phyloP scores from a whole-genome alignment of 495 filamentous ascomycete genomes.

The Hypoxylon perforatum region DNA sequence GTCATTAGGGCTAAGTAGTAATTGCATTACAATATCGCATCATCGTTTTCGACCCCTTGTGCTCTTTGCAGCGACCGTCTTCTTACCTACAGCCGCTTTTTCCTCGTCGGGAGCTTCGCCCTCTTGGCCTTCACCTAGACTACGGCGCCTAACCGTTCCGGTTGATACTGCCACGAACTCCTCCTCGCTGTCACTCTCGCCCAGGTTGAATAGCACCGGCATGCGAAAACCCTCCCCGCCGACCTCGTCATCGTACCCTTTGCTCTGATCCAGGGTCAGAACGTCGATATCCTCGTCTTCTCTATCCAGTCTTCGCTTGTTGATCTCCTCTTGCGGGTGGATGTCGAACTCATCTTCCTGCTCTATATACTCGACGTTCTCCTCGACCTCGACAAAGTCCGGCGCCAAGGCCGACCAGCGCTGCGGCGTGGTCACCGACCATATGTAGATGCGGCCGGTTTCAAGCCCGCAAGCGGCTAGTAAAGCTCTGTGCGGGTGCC shows the following conservation, averaged over 20 bases:
- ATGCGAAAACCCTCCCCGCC: slow-evolving; percentile 73
- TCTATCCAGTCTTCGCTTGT: slow-evolving; percentile 85
- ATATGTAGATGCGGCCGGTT: slow-evolving; percentile 87
- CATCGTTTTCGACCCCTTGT: slow-evolving; percentile 46
- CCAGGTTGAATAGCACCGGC: slow-evolving; percentile 86
- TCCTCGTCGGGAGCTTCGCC: slow-evolving; percentile 55
- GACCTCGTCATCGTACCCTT: slow-evolving; percentile 66
- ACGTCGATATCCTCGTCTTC: slow-evolving; percentile 92
- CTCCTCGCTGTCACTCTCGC: slow-evolving; percentile 80
- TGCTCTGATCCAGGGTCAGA: slow-evolving; percentile 75
- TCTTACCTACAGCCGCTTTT: slow-evolving; percentile 48
- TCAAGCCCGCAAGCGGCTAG: slow-evolving; percentile 92
- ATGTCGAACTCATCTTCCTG: slow-evolving; percentile 98
- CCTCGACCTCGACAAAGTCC: slow-evolving; percentile 97
- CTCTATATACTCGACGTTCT: slow-evolving; percentile 96
- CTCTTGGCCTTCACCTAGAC: slow-evolving; percentile 58
- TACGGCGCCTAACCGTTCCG: slow-evolving; percentile 84
- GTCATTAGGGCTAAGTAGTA: not conserved
- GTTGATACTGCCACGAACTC: slow-evolving; percentile 87
- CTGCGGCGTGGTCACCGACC: slow-evolving; percentile 91
- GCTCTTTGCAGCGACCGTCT: slow-evolving; percentile 34
- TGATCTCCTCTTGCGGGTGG: slow-evolving; percentile 92
- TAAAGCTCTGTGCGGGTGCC: slow-evolving; percentile 91
- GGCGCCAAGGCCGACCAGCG: slow-evolving; percentile 97
- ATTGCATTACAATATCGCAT: not conserved